Conservation (phyloP, 1,139 yeast genomes). For the Hemisphaericaspora xylofermentans region DNA sequence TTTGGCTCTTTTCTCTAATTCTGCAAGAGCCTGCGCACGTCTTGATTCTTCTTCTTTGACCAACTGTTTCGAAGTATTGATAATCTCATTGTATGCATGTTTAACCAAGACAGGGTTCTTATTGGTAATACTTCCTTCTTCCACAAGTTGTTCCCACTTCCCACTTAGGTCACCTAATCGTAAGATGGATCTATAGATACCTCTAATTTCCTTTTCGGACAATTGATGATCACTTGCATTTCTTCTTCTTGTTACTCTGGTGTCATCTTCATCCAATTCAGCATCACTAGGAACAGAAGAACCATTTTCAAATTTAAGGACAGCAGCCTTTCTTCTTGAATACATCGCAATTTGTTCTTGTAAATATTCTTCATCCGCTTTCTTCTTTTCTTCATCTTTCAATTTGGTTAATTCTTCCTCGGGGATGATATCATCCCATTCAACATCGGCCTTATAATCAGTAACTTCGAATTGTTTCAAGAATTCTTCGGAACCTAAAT, state of each 20-base stretch:
- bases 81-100: slow-evolving; percentile 71
- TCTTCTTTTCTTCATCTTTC: slow-evolving; percentile 87
- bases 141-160: slow-evolving; percentile 85
- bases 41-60: slow-evolving; percentile 68
- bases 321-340: slow-evolving; percentile 76
- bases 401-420: slow-evolving; percentile 86
- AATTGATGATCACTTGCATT: slow-evolving; percentile 54
- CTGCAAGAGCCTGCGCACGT: slow-evolving; percentile 54
- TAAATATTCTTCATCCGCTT: slow-evolving; percentile 80
- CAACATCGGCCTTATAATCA: slow-evolving; percentile 96
- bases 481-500: slow-evolving; percentile 97
- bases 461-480: slow-evolving; percentile 97
- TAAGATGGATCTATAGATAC: slow-evolving; percentile 78
- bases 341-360: slow-evolving; percentile 89
- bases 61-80: slow-evolving; percentile 58
- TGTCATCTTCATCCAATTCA: slow-evolving; percentile 26
- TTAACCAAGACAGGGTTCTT: slow-evolving; percentile 82
- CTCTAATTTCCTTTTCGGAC: slow-evolving; percentile 85
- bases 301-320: slow-evolving; percentile 50
- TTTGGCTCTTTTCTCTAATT: slow-evolving; percentile 60
- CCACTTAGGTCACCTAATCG: slow-evolving; percentile 77
- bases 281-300: slow-evolving; percentile 23
- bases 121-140: slow-evolving; percentile 85
- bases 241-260: slow-evolving; percentile 26
- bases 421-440: slow-evolving; percentile 99